Evolutionary conservation across 2,329 filamentous ascomycete species (phyloP), one percentile per base, ranked within the genome.

Genomic region (Colletotrichum chlorophyti): DNA sequence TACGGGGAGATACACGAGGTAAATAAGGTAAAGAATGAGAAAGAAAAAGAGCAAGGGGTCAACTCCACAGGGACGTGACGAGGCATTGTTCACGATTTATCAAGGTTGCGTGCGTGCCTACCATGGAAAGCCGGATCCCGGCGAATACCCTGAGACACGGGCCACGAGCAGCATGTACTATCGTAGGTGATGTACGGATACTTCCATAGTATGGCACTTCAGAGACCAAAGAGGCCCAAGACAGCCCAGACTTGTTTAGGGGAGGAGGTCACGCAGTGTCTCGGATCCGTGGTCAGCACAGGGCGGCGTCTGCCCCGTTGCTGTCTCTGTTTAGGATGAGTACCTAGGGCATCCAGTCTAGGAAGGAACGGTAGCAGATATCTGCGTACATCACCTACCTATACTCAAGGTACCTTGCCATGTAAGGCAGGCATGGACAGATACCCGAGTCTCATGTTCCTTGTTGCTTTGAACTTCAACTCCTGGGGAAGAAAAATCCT

Each of bases 221-320:
- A 34, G 32, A 19, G 32, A 23, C 29, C 26, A 41, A n/a, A n/a
- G n/a, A n/a, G n/a, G n/a, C 38, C 38, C 21, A 23, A 32, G 45
- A 32, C 37, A 35, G 21, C 32, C n/a, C 32, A 48, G 32, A 32
- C 45, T 24, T 12, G 17, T 19, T 26, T 8, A 23, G 42, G 27
- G 32, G 32, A 19, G 40, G 42, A 53, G 55, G 55, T 59, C 55
- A 59, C 55, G 51, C 55, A 59, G 55, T 59, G 55, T 59, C 55
- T 59, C 55, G 55, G 55, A 59, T 59, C 55, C 55, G 55, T 59
- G 55, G 51, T 43, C 55, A 48, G 51, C 51, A 41, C 55, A 53
- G 53, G 47, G 24, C 48, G 53, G 32, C 53, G 48, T 32, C 47
- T 53, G 53, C 45, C 24, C 47, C n/a, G n/a, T 40, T 50, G 37